phyloP scores from a whole-genome alignment of 768 basidiomycete species.

The Serendipita sp. region DNA sequence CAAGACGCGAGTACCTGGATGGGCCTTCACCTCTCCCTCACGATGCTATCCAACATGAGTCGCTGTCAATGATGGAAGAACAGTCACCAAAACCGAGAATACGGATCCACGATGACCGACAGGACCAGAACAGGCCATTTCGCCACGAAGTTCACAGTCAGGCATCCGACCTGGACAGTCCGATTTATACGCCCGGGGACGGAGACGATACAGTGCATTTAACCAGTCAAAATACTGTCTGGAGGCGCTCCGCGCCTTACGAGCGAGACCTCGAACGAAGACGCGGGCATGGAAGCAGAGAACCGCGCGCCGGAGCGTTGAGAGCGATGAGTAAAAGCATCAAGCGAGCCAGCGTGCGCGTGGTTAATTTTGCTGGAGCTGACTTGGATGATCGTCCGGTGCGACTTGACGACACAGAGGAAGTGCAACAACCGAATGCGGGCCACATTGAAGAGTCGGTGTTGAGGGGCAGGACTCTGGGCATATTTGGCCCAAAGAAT shows the following conservation, averaged over 20 bases:
- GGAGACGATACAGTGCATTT: background rate
- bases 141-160: slow-evolving; percentile 3
- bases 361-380: slow-evolving; percentile 58
- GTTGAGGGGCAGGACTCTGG: slow-evolving; percentile 64
- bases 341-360: slow-evolving; percentile 47
- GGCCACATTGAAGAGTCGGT: slow-evolving; percentile 26
- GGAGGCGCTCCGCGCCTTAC: slow-evolving; percentile 1
- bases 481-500: slow-evolving; percentile 56
- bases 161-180: slow-evolving; percentile 3
- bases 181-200: background rate
- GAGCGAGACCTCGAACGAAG: slow-evolving; percentile 3
- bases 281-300: slow-evolving; percentile 1
- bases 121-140: background rate
- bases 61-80: background rate
- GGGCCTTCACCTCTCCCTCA: background rate
- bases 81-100: background rate
- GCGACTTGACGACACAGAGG: slow-evolving; percentile 22
- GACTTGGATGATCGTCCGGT: slow-evolving; percentile 31
- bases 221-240: background rate
- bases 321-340: slow-evolving; percentile 11
- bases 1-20: background rate
- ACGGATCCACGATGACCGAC: background rate
- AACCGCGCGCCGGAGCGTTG: slow-evolving; percentile 4
- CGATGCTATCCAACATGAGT: background rate
- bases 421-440: slow-evolving; percentile 14